phyloP scores from a whole-genome alignment of 2,329 filamentous ascomycete genomes.

The Ceratocystis albifundus region DNA sequence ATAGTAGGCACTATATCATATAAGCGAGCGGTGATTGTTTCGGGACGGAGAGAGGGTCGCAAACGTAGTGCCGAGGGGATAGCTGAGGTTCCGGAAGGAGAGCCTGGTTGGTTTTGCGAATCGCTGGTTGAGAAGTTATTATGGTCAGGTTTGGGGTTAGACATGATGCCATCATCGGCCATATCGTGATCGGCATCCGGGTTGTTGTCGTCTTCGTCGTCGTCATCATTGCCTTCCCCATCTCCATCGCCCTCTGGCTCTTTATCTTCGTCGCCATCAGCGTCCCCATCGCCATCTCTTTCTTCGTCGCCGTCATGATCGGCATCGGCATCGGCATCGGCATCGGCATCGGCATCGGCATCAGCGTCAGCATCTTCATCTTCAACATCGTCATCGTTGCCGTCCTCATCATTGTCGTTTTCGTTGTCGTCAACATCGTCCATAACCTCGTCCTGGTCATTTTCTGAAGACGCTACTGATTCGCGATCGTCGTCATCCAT shows the following conservation, averaged over 20 bases:
- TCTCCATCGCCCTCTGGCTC: conserved; percentile 31
- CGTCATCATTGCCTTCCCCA: conserved; percentile 7
- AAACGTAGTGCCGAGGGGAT: conserved; percentile 25
- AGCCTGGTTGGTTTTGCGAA: background rate
- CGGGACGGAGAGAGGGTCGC: conserved; percentile 57
- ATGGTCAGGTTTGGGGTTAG: background rate
- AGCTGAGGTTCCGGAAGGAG: background rate
- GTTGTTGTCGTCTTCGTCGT: conserved; percentile 26
- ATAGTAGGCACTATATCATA: conserved; percentile 98
- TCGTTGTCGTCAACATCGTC: conserved; percentile 37
- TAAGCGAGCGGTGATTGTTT: conserved; percentile 63
- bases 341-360: conserved; percentile 35
- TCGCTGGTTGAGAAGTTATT: background rate
- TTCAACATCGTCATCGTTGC: conserved; percentile 36
- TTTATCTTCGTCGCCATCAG: conserved; percentile 29
- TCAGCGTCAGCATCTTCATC: conserved; percentile 32
- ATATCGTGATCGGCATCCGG: conserved; percentile 17
- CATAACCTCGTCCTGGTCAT: conserved; percentile 48
- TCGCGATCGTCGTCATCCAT: conserved; percentile 24
- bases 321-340: conserved; percentile 29
- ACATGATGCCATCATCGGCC: conserved; percentile 11
- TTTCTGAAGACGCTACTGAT: conserved; percentile 26
- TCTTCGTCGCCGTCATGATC: conserved; percentile 28
- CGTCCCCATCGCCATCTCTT: conserved; percentile 23
- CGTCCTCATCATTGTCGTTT: conserved; percentile 34